phyloP scores from a whole-genome alignment of 2,329 filamentous ascomycete genomes.

The Xylariaceae sp. region DNA sequence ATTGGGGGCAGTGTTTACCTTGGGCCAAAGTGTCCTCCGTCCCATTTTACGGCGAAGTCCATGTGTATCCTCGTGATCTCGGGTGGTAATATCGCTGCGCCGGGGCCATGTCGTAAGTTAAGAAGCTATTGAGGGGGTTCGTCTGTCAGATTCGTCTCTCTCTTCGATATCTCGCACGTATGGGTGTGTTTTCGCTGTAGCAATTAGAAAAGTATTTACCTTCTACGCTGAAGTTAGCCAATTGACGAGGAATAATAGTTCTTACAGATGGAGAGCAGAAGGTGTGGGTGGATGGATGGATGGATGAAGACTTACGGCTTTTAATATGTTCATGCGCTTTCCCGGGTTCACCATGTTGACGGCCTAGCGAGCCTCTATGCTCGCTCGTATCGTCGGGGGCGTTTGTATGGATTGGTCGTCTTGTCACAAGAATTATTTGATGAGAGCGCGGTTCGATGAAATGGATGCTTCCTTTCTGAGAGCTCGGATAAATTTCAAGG shows the following conservation, averaged over 20 bases:
- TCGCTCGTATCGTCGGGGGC: too few species aligned
- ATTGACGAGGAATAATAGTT: slow-evolving; percentile 1
- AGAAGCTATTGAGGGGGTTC: slow-evolving; percentile 26
- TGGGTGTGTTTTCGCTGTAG: background rate
- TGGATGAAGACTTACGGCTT: slow-evolving; percentile 32
- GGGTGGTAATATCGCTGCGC: slow-evolving; percentile 74
- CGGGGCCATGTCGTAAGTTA: slow-evolving; percentile 68
- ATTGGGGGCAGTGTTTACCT: slow-evolving; percentile 49
- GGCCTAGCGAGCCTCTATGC: slow-evolving; percentile 23
- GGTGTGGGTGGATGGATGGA: too few species aligned
- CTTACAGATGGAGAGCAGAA: background rate
- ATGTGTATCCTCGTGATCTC: slow-evolving; percentile 72
- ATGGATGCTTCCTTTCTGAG: slow-evolving; percentile 6
- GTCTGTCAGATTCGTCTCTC: slow-evolving; percentile 5
- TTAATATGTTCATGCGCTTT: slow-evolving; percentile 33
- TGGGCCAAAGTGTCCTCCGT: slow-evolving; percentile 68
- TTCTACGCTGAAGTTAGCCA: slow-evolving; percentile 28
- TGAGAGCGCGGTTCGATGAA: background rate
- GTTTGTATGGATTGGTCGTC: slow-evolving; percentile 10
- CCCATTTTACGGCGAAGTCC: slow-evolving; percentile 60
- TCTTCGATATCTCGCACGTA: background rate
- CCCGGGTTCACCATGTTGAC: slow-evolving; percentile 35
- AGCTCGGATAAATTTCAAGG: slow-evolving; percentile 22
- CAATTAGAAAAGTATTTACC: slow-evolving; percentile 21
- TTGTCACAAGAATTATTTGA: slow-evolving; percentile 4